Evolutionary conservation across 805 yeast species (phyloP).

Genomic region (Nakazawaea populi): DNA sequence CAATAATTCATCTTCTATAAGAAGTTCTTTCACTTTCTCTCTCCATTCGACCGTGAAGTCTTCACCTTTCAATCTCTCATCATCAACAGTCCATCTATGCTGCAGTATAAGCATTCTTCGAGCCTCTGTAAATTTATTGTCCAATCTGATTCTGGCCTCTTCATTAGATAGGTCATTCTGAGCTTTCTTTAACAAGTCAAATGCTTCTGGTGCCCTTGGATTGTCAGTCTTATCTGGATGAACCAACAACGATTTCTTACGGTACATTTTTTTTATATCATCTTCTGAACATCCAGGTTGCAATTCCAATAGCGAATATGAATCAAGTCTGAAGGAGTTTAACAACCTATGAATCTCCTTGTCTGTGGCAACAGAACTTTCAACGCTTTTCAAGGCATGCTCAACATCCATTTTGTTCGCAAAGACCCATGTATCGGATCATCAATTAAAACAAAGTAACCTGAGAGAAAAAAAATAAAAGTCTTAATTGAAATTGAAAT

Average conservation of each 20-base stretch:
- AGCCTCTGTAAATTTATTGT: slow-evolving; percentile 38
- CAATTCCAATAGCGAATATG: slow-evolving; percentile 47
- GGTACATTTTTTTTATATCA: slow-evolving; percentile 40
- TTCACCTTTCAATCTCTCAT: slow-evolving; percentile 27
- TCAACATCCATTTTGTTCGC: not conserved
- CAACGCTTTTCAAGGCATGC: slow-evolving; percentile 1
- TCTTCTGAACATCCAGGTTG: slow-evolving; percentile 32
- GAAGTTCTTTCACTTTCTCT: slow-evolving; percentile 32
- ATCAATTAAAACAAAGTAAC: too few species aligned
- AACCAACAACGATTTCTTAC: slow-evolving; percentile 55
- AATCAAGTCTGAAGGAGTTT: slow-evolving; percentile 39
- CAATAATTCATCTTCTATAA: slow-evolving; percentile 41
- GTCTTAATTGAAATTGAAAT: too few species aligned
- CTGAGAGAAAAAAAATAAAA: too few species aligned
- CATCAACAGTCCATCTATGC: slow-evolving; percentile 29
- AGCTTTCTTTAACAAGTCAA: slow-evolving; percentile 53
- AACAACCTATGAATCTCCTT: slow-evolving; percentile 53
- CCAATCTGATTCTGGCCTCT: slow-evolving; percentile 33
- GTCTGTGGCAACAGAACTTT: slow-evolving; percentile 26
- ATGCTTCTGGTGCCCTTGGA: slow-evolving; percentile 57
- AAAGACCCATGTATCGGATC: too few species aligned
- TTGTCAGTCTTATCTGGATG: slow-evolving; percentile 65
- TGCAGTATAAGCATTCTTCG: slow-evolving; percentile 30
- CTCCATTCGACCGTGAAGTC: slow-evolving; percentile 36
- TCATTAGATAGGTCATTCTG: slow-evolving; percentile 35